Evolutionary conservation across 345 rosid species (phyloP).

Genomic region (Bruguiera parviflora): DNA sequence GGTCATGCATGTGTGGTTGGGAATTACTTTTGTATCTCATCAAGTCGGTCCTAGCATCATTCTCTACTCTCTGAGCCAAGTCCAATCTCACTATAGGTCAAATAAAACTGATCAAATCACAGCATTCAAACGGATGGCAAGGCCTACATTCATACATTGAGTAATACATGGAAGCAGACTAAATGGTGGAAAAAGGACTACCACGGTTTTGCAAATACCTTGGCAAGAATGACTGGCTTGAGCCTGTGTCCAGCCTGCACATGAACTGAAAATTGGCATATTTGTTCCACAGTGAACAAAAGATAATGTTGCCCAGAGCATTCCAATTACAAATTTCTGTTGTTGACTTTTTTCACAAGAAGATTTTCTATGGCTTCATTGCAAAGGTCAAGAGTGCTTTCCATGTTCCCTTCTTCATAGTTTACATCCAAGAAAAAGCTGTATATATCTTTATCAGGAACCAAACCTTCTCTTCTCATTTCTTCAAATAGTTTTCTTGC

Average conservation of each 20-base stretch:
- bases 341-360: slow-evolving; percentile 38
- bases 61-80: no score
- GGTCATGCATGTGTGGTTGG: no score
- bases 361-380: slow-evolving; percentile 73
- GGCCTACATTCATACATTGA: no score
- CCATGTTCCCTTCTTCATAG: slow-evolving; percentile 60
- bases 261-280: neutral
- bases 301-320: neutral
- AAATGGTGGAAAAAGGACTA: neutral
- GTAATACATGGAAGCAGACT: neutral
- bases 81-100: no score
- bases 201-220: slow-evolving; percentile 6
- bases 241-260: neutral
- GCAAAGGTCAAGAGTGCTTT: slow-evolving; percentile 61
- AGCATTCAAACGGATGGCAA: no score
- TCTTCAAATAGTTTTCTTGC: slow-evolving; percentile 70
- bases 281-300: slow-evolving; percentile 3
- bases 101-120: no score
- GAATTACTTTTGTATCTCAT: no score
- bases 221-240: neutral
- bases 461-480: slow-evolving; percentile 65
- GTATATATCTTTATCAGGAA: slow-evolving; percentile 54
- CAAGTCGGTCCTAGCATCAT: no score
- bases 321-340: slow-evolving; percentile 28
- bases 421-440: slow-evolving; percentile 52